Conservation (phyloP, 2,329 filamentous ascomycete genomes). For the Epichloe elymi region DNA sequence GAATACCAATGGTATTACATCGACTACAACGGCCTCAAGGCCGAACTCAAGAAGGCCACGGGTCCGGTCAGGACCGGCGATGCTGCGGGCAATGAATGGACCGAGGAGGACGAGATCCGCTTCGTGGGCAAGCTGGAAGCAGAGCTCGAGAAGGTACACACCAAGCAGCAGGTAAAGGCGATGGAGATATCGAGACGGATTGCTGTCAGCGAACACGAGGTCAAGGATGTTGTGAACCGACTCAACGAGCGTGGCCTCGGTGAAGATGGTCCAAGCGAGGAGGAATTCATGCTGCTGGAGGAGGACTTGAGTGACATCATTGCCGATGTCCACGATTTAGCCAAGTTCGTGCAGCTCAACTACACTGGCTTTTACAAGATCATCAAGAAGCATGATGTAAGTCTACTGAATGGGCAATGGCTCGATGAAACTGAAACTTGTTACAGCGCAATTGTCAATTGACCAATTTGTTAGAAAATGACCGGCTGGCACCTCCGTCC, state of each 20-base stretch:
- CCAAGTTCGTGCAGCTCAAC: conserved; percentile 96
- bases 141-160: conserved; percentile 95
- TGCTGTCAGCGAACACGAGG: conserved; percentile 74
- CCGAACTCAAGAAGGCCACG: conserved; percentile 64
- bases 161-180: conserved; percentile 93
- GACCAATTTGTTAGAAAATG: conserved; percentile 53
- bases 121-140: conserved; percentile 80
- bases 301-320: conserved; percentile 96
- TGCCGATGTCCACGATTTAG: conserved; percentile 92
- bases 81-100: conserved; percentile 53
- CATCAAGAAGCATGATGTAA: conserved; percentile 96
- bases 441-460: not conserved
- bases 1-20: conserved; percentile 99
- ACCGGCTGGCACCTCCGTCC: conserved; percentile 88
- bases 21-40: conserved; percentile 88
- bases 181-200: conserved; percentile 92
- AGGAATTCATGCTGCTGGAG: conserved; percentile 88
- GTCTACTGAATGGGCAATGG: conserved; percentile 15
- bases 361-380: conserved; percentile 99
- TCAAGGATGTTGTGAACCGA: conserved; percentile 70
- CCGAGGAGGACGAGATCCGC: conserved; percentile 76
- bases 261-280: conserved; percentile 58
- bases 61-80: conserved; percentile 31
- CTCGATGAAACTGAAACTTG: not conserved
- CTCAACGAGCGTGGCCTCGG: conserved; percentile 49